Evolutionary conservation across 2,329 filamentous ascomycete genomes (phyloP).

Genomic region (Botrytis fabae): DNA sequence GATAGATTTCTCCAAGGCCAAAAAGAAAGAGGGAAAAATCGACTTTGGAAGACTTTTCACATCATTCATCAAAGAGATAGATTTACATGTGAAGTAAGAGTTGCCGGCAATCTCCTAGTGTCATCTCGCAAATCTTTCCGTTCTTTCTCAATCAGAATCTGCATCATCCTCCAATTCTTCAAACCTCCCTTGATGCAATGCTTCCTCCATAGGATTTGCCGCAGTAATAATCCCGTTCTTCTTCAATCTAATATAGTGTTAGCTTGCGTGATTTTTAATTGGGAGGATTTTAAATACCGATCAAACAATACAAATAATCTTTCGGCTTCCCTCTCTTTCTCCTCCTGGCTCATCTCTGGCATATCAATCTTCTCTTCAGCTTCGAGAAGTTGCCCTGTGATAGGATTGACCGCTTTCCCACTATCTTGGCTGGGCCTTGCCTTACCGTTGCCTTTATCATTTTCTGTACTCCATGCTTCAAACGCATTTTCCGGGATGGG

Average conservation of each 20-base stretch:
- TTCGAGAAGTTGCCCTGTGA: conserved; percentile 38
- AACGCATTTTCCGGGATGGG: conserved; percentile 68
- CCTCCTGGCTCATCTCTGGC: conserved; percentile 82
- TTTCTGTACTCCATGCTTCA: conserved; percentile 50
- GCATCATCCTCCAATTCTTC: conserved; percentile 39
- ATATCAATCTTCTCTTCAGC: conserved; percentile 45
- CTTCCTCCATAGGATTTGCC: conserved; percentile 37
- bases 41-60: not conserved
- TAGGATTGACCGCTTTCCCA: conserved; percentile 35
- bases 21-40: not conserved
- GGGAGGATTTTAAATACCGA: conserved; percentile 30
- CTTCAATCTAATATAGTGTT: conserved; percentile 32
- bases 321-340: conserved; percentile 76
- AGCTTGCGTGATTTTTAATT: conserved; percentile 12
- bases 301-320: conserved; percentile 41
- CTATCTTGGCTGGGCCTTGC: conserved; percentile 31
- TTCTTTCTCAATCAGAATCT: conserved; percentile 32
- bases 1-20: not conserved
- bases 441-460: conserved; percentile 31
- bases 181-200: conserved; percentile 37
- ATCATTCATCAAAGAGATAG: not conserved
- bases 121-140: not conserved
- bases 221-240: conserved; percentile 39
- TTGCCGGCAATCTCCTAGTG: not conserved
- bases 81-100: not conserved